These are phyloP conservation scores for Trametes sp. DNA, from an alignment of 1,284 basidiomycete species.

Conservation along the genomic window DNA sequence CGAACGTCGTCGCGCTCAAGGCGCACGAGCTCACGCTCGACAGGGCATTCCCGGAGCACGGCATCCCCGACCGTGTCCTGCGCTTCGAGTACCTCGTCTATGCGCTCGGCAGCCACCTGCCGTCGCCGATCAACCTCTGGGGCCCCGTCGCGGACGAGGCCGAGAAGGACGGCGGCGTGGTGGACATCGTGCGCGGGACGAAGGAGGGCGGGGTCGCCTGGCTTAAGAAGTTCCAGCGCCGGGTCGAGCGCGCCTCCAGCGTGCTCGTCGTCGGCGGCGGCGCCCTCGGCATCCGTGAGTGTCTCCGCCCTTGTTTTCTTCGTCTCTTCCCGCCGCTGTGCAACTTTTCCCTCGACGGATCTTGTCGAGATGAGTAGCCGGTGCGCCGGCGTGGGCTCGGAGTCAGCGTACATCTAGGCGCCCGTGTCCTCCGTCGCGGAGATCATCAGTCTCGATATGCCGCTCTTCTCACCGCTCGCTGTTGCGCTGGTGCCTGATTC, in stretches of 20 bases:
- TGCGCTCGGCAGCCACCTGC: slow-evolving; percentile 64
- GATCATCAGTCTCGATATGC: not conserved
- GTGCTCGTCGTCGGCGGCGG: slow-evolving; percentile 69
- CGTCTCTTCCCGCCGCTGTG: not conserved
- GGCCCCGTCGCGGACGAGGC: slow-evolving; percentile 36
- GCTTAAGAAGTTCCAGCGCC: slow-evolving; percentile 54
- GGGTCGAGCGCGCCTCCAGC: slow-evolving; percentile 51
- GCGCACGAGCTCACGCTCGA: slow-evolving; percentile 55
- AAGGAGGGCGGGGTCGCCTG: slow-evolving; percentile 58
- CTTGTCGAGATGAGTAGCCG: not conserved
- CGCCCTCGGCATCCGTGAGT: slow-evolving; percentile 68
- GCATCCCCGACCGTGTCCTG: slow-evolving; percentile 41
- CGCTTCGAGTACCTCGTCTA: slow-evolving; percentile 65
- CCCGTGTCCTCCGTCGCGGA: not conserved
- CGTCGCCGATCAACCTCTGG: slow-evolving; percentile 66
- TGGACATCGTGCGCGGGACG: slow-evolving; percentile 43
- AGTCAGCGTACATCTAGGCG: slow-evolving; percentile 14
- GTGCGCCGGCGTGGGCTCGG: slow-evolving; percentile 10
- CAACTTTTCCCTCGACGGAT: slow-evolving; percentile 1
- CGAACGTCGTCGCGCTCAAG: slow-evolving; percentile 54
- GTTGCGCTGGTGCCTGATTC: not conserved
- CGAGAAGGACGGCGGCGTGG: slow-evolving; percentile 24
- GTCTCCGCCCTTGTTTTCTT: slow-evolving; percentile 4
- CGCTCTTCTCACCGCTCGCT: not conserved
- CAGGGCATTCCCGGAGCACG: slow-evolving; percentile 54